A percentile compares a stretch with the other conserved stretches of the same genome.
phyloP scores from a whole-genome alignment of 148 eudicot species.

The Amaranthus palmeri region DNA sequence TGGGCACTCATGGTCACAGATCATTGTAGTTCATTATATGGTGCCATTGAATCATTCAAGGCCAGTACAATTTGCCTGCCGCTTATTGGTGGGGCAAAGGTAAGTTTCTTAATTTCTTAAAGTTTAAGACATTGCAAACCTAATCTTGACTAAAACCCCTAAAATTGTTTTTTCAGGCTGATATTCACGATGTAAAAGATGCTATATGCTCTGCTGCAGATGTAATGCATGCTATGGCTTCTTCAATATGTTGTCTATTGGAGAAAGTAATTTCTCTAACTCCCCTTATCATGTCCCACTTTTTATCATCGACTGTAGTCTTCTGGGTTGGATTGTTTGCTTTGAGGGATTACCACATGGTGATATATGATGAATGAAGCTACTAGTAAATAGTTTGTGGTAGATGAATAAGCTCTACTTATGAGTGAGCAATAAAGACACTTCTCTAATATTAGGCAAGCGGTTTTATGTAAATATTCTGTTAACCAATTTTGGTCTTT shows the following conservation, averaged over 20 bases:
- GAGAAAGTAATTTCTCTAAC: conserved; percentile 39
- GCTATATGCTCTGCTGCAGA: conserved; percentile 79
- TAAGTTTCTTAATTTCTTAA: conserved; percentile 25
- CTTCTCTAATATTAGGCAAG: too few species aligned
- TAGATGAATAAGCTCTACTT: too few species aligned
- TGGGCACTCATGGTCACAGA: conserved; percentile 55
- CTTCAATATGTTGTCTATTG: conserved; percentile 51
- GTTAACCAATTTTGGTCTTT: too few species aligned
- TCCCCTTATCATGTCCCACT: neutral
- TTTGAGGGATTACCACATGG: neutral
- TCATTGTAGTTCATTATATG: conserved; percentile 52
- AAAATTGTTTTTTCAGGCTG: conserved; percentile 43
- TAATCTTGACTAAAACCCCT: neutral
- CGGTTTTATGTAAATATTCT: too few species aligned
- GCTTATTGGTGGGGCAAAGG: conserved; percentile 68
- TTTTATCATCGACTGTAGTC: neutral
- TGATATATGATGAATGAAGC: too few species aligned
- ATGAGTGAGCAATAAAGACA: too few species aligned
- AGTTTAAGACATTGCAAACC: neutral
- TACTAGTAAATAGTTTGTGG: too few species aligned
- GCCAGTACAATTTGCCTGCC: conserved; percentile 82
- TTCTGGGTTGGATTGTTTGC: neutral
- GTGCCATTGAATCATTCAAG: conserved; percentile 57
- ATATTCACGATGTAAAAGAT: conserved; percentile 50
- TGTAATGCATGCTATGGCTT: conserved; percentile 75